phyloP scores from a whole-genome alignment of 352 stramenopile genomes.

The Peronospora belbahrii region DNA sequence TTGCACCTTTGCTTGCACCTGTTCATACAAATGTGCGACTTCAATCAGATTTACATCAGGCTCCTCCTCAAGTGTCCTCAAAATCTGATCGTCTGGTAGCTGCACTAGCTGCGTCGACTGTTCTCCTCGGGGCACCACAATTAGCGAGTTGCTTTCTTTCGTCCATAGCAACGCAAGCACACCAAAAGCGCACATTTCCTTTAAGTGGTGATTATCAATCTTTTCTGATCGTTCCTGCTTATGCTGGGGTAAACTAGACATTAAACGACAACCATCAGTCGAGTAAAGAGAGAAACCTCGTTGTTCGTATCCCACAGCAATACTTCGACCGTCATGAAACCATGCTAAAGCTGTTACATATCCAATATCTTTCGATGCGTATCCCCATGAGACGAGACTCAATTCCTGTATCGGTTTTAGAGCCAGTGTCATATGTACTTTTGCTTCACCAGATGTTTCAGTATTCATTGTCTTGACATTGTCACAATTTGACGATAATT shows the following conservation, averaged over 20 bases:
- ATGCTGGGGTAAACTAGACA: constrained; percentile 78
- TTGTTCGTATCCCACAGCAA: constrained; percentile 63
- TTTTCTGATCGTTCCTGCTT: constrained; percentile 41
- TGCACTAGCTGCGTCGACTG: constrained; percentile 30
- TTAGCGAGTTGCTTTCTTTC: constrained; percentile 44
- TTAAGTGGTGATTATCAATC: constrained; percentile 18
- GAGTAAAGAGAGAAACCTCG: constrained; percentile 77
- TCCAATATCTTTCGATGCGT: constrained; percentile 42
- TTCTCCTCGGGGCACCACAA: constrained; percentile 52
- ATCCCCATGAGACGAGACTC: constrained; percentile 58
- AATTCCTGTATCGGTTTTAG: constrained; percentile 59
- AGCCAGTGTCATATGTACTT: constrained; percentile 16
- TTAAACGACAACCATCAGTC: constrained; percentile 67
- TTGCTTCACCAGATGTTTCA: background rate
- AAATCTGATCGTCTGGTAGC: constrained; percentile 15
- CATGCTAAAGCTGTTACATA: constrained; percentile 58
- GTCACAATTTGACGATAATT: constrained; percentile 22
- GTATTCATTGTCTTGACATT: background rate
- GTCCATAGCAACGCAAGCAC: constrained; percentile 56
- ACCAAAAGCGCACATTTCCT: constrained; percentile 59
- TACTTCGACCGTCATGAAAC: constrained; percentile 45
- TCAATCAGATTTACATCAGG: constrained; percentile 7
- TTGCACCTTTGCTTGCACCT: constrained; percentile 37
- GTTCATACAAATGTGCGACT: constrained; percentile 32
- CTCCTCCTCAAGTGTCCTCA: constrained; percentile 10